A percentile compares a stretch with the other conserved stretches of the same genome.
These are phyloP conservation scores for Cordyceps cateniannulata DNA, from an alignment of 2,329 filamentous ascomycete species.

Conservation along the genomic window DNA sequence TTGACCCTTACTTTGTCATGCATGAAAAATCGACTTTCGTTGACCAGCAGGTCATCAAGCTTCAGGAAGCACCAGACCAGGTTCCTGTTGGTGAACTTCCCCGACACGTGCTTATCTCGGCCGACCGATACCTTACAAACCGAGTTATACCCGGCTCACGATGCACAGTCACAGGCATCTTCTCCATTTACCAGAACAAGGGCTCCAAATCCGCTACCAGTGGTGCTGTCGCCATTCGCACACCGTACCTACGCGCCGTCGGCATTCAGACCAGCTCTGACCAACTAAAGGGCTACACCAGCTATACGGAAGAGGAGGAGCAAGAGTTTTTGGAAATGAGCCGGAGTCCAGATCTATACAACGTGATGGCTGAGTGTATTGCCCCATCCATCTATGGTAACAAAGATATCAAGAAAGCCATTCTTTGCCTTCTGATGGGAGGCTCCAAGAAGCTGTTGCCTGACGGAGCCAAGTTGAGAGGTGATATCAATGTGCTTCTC, in stretches of 20 bases:
- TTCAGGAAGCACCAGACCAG: constrained; percentile 95
- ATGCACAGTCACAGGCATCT: constrained; percentile 94
- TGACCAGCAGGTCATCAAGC: constrained; percentile 95
- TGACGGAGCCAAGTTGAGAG: constrained; percentile 94
- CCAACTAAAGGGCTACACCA: constrained; percentile 76
- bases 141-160: constrained; percentile 90
- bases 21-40: constrained; percentile 94
- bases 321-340: constrained; percentile 93
- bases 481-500: constrained; percentile 95
- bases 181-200: constrained; percentile 96
- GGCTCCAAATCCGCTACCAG: constrained; percentile 67
- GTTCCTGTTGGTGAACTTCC: constrained; percentile 95
- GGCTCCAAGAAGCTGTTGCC: constrained; percentile 97
- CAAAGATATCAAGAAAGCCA: constrained; percentile 92
- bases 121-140: constrained; percentile 94
- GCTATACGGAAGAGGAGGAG: constrained; percentile 92
- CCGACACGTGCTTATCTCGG: constrained; percentile 88
- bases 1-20: constrained; percentile 93
- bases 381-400: constrained; percentile 98
- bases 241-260: constrained; percentile 87
- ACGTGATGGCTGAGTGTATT: constrained; percentile 82
- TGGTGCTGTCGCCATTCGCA: constrained; percentile 87
- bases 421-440: constrained; percentile 85
- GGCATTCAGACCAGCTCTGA: constrained; percentile 89
- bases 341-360: constrained; percentile 85